phyloP scores from a whole-genome alignment of 495 filamentous ascomycete species.

The Podospora sp. region DNA sequence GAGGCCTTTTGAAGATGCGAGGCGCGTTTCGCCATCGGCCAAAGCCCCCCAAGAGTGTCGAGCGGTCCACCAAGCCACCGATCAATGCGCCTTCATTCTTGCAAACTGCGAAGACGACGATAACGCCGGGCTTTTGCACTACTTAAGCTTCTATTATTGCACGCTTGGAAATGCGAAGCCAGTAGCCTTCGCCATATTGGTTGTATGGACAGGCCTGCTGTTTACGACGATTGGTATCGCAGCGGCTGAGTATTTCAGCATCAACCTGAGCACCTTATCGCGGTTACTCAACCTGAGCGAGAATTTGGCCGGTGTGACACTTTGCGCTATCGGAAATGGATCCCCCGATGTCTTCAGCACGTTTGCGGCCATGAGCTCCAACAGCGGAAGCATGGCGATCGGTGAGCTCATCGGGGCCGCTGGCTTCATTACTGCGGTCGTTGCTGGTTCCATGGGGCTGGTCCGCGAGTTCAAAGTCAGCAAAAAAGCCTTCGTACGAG shows the following conservation, averaged over 20 bases:
- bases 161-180: conserved; percentile 66
- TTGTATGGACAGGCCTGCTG: conserved; percentile 83
- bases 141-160: conserved; percentile 93
- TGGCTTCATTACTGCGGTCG: conserved; percentile 94
- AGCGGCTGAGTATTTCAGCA: conserved; percentile 95
- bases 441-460: conserved; percentile 97
- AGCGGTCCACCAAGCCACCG: conserved; percentile 69
- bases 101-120: conserved; percentile 81
- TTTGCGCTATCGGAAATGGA: conserved; percentile 97
- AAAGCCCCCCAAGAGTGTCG: conserved; percentile 64
- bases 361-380: conserved; percentile 95
- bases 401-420: conserved; percentile 96
- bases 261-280: conserved; percentile 92
- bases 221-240: conserved; percentile 99
- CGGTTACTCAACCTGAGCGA: conserved; percentile 89
- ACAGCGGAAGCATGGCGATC: conserved; percentile 92
- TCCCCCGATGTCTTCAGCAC: conserved; percentile 98
- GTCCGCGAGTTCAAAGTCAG: conserved; percentile 91
- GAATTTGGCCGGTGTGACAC: conserved; percentile 94
- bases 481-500: conserved; percentile 83
- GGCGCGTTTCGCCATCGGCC: conserved; percentile 11
- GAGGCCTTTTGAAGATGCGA: not conserved
- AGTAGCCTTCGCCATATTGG: conserved; percentile 74
- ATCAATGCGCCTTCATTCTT: conserved; percentile 86
- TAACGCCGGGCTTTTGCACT: conserved; percentile 82